These are phyloP conservation scores for Daldinia concentrica DNA, from an alignment of 495 filamentous ascomycete species.

Conservation along the genomic window DNA sequence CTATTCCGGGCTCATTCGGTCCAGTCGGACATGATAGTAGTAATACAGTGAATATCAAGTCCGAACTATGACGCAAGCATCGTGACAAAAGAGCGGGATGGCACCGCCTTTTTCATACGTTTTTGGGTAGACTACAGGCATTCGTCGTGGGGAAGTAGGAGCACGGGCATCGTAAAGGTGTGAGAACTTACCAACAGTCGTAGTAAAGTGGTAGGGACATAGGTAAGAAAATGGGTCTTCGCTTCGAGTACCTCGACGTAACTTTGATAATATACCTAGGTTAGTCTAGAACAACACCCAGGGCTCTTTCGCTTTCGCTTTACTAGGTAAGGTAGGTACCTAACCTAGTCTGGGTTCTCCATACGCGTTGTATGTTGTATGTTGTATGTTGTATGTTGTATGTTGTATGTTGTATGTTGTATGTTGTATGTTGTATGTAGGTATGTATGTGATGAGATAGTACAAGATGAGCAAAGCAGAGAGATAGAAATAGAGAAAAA, in stretches of 20 bases:
- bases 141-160: conserved; percentile 6
- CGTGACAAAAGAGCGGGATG: neutral
- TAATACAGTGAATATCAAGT: neutral
- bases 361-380: neutral
- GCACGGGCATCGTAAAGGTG: conserved; percentile 7
- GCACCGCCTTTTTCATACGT: neutral
- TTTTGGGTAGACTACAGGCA: neutral
- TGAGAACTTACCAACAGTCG: conserved; percentile 13
- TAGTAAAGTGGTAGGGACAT: neutral
- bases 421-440: too few species aligned
- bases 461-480: neutral
- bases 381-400: too few species aligned
- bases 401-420: too few species aligned
- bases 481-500: neutral
- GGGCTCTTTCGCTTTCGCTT: neutral
- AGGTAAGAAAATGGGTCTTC: conserved; percentile 13
- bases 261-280: too few species aligned
- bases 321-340: neutral
- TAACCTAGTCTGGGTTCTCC: neutral
- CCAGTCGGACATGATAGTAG: neutral
- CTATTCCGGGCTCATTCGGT: neutral
- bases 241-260: neutral
- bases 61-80: neutral
- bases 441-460: conserved; percentile 1
- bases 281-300: neutral